Evolutionary conservation across 805 yeast species (phyloP).

Genomic region (Ogataea saltuana): DNA sequence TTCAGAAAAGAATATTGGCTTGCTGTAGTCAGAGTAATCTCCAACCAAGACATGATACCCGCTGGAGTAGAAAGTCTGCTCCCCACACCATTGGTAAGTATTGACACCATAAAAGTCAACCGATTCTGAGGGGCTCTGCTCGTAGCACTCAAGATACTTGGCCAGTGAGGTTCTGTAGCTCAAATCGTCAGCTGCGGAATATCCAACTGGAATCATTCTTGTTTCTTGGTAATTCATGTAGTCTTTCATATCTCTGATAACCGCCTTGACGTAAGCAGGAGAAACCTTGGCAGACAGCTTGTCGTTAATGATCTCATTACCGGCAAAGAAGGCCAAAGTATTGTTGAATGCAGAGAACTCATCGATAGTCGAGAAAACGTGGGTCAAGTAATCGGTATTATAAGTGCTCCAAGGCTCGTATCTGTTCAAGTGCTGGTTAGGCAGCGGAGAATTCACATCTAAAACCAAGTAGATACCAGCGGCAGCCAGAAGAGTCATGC

Average conservation of each 20-base stretch:
- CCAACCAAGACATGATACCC: constrained; percentile 70
- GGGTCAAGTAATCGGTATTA: constrained; percentile 65
- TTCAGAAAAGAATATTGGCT: constrained; percentile 88
- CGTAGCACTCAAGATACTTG: constrained; percentile 75
- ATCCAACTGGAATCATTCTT: constrained; percentile 84
- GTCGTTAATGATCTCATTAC: constrained; percentile 88
- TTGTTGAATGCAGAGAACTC: constrained; percentile 84
- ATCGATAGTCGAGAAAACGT: constrained; percentile 75
- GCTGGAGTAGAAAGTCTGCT: constrained; percentile 76
- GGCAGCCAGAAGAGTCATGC: constrained; percentile 88
- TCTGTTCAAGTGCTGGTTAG: constrained; percentile 77
- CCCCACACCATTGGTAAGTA: constrained; percentile 86
- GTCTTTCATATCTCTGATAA: constrained; percentile 76
- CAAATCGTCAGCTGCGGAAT: constrained; percentile 95
- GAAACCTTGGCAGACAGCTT: constrained; percentile 64
- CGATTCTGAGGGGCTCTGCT: constrained; percentile 48
- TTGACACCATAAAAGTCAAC: constrained; percentile 84
- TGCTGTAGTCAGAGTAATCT: constrained; percentile 66
- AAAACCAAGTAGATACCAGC: constrained; percentile 91
- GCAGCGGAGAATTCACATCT: constrained; percentile 88
- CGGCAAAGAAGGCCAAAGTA: constrained; percentile 89
- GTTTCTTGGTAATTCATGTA: constrained; percentile 61
- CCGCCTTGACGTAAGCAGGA: constrained; percentile 75
- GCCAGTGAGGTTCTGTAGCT: constrained; percentile 74
- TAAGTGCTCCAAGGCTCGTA: constrained; percentile 94